Evolutionary conservation across 1,139 yeast species (phyloP), one percentile per base, ranked within the genome.

Genomic region (Candida tunisiensis): DNA sequence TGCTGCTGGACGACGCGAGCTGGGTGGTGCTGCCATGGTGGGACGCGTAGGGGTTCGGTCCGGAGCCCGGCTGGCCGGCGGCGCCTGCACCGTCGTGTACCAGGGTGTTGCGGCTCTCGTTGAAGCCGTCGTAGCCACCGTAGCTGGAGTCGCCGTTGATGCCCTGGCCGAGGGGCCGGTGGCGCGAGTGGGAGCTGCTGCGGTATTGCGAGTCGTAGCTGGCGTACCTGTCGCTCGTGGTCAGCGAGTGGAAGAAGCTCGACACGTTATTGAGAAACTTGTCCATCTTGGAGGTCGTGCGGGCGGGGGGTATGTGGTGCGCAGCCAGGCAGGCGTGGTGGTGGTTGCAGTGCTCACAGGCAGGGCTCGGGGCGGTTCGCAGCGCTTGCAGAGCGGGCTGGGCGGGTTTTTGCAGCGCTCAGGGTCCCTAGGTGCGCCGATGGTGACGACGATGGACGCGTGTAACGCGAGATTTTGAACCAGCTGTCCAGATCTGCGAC

Each of bases 221-320:
- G 27, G 78, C 78, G 44, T 70, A 70, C 42, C 69, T 73, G 42
- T 70, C 77, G 25, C 62, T 69, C 15, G 78, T 69, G 23, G 75
- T 68, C 31, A 70, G 60, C 20, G 74, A 67, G 41, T 70, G 75
- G 32, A 68, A 52, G 41, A 69, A 70, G 21, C 69, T 58, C 40
- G 53, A 53, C 26, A 54, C 49, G 13, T 41, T 35, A 25, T 42
- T 38, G 24, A 53, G 35, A 28, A 53, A 40, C 26, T 45, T 44
- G 37, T 50, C 45, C 57, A 51, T 44, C 17, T 15, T 21, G 16
- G 5, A 19, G 12, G 6, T 5, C n/a, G 16, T 10, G 17, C 10
- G 2, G 8, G 15, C 7, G 11, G 17, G 9, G 10, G 7, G 7
- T 13, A 3, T n/a, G 11, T n/a, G 8, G 14, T 9, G 4, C 7